A percentile compares a stretch with the other conserved stretches of the same genome.
These are phyloP conservation scores for Tuber melanosporum DNA, from an alignment of 495 filamentous ascomycete genomes.

Conservation along the genomic window DNA sequence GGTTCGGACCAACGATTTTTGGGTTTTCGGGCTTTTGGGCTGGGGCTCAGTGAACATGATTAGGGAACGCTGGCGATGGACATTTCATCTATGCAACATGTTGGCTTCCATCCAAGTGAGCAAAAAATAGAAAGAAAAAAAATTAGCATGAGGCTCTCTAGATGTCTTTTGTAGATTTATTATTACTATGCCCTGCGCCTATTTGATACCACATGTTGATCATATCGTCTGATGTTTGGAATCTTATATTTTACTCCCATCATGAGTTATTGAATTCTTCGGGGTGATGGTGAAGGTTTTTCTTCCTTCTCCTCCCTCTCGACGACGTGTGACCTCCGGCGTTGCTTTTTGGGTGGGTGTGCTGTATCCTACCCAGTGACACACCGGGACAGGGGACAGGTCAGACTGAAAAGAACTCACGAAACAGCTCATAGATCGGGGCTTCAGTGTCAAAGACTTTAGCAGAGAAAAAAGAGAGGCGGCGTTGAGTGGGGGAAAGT, in stretches of 20 bases:
- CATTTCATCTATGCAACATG: background rate
- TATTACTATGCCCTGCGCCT: background rate
- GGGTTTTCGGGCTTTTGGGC: background rate
- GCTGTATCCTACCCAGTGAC: constrained; percentile 2
- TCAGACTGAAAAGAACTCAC: background rate
- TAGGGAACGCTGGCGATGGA: background rate
- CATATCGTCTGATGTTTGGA: background rate
- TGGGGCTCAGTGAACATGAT: background rate
- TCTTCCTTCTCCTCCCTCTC: background rate
- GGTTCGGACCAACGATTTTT: background rate
- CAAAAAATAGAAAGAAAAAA: background rate
- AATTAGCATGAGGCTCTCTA: background rate
- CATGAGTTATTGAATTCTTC: background rate
- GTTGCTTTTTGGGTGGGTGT: background rate
- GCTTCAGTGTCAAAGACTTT: background rate
- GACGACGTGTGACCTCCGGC: background rate
- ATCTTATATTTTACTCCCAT: background rate
- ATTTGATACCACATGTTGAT: background rate
- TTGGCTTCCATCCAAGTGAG: background rate
- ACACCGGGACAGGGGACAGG: background rate
- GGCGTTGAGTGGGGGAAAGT: background rate
- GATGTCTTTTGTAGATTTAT: background rate
- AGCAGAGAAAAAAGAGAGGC: background rate
- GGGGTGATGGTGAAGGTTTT: background rate
- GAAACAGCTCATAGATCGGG: background rate